Percentiles rank a stretch among this genome's conserved stretches.
These are phyloP conservation scores for Onygenales sp. DNA, from an alignment of 2,329 filamentous ascomycete genomes.

Conservation along the genomic window DNA sequence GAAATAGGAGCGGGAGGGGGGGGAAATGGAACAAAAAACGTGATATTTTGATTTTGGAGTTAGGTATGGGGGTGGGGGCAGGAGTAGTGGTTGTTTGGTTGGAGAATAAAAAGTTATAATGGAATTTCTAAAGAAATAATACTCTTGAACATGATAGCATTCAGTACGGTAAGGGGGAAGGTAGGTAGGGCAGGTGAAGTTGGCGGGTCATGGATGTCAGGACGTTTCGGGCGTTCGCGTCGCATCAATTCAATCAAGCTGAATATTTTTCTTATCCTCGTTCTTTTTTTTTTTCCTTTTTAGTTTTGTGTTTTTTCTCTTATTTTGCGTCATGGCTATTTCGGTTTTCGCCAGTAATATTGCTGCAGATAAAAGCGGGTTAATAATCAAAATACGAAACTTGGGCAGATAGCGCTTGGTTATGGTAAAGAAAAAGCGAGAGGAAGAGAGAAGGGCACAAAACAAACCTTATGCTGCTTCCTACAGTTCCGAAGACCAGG, in stretches of 20 bases:
- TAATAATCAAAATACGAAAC: conserved; percentile 9
- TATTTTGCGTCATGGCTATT: conserved; percentile 16
- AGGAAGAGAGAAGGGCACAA: conserved; percentile 1
- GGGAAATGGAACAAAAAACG: too few relatives aligned
- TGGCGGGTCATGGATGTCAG: neutral
- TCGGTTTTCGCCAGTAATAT: conserved; percentile 63
- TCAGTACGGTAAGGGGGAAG: neutral
- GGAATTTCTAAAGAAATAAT: too few relatives aligned
- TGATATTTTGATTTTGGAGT: too few relatives aligned
- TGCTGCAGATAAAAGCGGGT: conserved; percentile 38
- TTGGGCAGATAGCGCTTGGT: conserved; percentile 5
- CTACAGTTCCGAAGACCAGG: conserved; percentile 81
- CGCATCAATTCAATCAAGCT: neutral
- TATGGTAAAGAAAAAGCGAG: neutral
- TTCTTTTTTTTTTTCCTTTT: too few relatives aligned
- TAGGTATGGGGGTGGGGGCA: too few relatives aligned
- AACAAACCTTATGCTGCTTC: conserved; percentile 89
- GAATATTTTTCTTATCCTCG: too few relatives aligned
- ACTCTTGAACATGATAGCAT: neutral
- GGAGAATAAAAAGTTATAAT: too few relatives aligned
- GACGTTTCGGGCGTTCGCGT: neutral
- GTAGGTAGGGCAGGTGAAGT: neutral
- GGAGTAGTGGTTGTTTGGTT: too few relatives aligned
- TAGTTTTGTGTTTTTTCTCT: too few relatives aligned
- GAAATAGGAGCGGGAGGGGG: conserved; percentile 4